Conservation (phyloP, 2,329 filamentous ascomycete species). For the Aspergillus texensis region DNA sequence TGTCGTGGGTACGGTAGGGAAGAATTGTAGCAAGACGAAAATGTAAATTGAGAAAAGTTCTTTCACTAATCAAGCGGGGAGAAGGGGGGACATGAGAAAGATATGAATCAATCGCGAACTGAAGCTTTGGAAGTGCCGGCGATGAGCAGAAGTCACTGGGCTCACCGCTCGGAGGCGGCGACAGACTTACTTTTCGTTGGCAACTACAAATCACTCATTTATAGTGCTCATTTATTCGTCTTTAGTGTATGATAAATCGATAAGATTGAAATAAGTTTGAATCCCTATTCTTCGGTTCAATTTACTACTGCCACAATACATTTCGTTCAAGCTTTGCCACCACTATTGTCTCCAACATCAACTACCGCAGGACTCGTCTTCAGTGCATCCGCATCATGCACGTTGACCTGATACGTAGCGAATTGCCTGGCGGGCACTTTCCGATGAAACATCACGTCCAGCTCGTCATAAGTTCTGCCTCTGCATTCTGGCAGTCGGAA, state of each 20-base stretch:
- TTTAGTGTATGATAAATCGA: not conserved
- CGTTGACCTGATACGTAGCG: constrained; percentile 13
- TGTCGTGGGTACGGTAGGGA: not conserved
- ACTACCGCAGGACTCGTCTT: not conserved
- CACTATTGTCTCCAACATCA: not conserved
- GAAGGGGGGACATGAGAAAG: not conserved
- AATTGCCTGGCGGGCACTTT: constrained; percentile 41
- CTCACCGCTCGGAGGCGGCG: constrained; percentile 6
- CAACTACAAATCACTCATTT: not conserved
- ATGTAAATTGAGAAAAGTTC: no score
- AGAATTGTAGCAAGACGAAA: not conserved
- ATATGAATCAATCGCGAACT: not conserved
- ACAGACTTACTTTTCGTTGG: not conserved
- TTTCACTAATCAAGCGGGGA: not conserved
- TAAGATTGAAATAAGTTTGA: not conserved
- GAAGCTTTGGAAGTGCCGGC: constrained; percentile 1
- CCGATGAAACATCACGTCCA: constrained; percentile 46
- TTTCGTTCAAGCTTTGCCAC: not conserved
- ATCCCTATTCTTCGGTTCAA: no score
- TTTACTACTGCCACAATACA: not conserved
- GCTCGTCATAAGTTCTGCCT: constrained; percentile 42
- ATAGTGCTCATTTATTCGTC: not conserved
- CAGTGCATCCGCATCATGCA: constrained; percentile 3
- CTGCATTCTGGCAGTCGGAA: constrained; percentile 44
- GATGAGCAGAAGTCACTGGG: not conserved